Evolutionary conservation across 805 yeast genomes (phyloP).

Genomic region (Ogataea methylovora): DNA sequence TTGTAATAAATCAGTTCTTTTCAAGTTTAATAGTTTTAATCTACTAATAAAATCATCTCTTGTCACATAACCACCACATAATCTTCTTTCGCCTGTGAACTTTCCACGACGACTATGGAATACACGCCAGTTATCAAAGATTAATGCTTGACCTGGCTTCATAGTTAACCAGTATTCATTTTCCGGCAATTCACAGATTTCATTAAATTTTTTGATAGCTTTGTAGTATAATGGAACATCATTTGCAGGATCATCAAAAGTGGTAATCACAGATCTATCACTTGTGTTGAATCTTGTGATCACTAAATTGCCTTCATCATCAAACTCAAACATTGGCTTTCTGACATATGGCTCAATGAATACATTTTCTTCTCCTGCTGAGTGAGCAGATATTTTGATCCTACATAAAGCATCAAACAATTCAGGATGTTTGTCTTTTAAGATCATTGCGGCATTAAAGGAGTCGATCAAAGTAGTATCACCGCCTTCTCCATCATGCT

Average conservation of each 20-base stretch:
- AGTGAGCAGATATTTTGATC: conserved; percentile 57
- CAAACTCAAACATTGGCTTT: conserved; percentile 52
- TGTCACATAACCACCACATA: conserved; percentile 68
- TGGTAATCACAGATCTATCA: conserved; percentile 54
- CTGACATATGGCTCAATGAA: conserved; percentile 51
- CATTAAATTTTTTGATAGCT: conserved; percentile 52
- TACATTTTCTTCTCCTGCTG: conserved; percentile 63
- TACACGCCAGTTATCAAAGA: conserved; percentile 70
- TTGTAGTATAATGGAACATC: conserved; percentile 47
- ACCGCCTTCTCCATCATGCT: conserved; percentile 59
- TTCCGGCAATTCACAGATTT: conserved; percentile 38
- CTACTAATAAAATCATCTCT: conserved; percentile 56
- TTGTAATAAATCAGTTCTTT: conserved; percentile 38
- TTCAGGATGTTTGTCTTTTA: conserved; percentile 40
- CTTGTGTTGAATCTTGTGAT: conserved; percentile 70
- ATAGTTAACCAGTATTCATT: conserved; percentile 49
- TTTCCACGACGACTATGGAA: conserved; percentile 62
- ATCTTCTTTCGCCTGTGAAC: conserved; percentile 57
- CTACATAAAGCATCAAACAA: conserved; percentile 41
- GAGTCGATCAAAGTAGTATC: conserved; percentile 63
- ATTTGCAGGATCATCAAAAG: conserved; percentile 30
- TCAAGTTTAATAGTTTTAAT: conserved; percentile 37
- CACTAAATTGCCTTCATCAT: conserved; percentile 38
- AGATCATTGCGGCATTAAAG: conserved; percentile 47
- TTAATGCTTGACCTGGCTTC: conserved; percentile 56